A percentile compares a stretch with the other conserved stretches of the same genome.
Evolutionary conservation across 2,329 filamentous ascomycete genomes (phyloP).

Genomic region (Trichoderma lentiforme): DNA sequence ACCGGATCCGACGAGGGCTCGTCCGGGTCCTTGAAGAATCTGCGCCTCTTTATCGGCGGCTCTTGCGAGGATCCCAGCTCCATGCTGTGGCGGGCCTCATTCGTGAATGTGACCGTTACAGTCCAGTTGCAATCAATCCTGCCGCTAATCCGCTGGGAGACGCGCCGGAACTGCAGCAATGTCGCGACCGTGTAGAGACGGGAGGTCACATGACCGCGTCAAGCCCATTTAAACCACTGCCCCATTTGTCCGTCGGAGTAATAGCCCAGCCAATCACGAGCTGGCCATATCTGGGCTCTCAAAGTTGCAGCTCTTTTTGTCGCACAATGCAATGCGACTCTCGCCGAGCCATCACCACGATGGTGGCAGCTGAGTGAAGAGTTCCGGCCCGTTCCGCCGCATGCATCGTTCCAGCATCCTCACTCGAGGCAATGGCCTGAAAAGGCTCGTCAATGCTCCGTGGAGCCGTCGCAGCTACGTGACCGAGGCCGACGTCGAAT

Average conservation of each 20-base stretch:
- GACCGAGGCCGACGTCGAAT: conserved; percentile 50
- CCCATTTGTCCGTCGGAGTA: conserved; percentile 12
- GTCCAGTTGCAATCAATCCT: not conserved
- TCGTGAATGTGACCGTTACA: not conserved
- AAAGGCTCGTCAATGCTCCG: conserved; percentile 31
- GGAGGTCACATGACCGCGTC: conserved; percentile 40
- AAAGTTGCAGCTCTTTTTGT: not conserved
- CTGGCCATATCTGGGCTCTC: conserved; percentile 1
- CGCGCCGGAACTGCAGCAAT: conserved; percentile 31
- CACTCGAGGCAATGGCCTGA: conserved; percentile 37
- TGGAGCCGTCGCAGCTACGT: conserved; percentile 37
- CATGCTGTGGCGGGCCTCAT: conserved; percentile 29
- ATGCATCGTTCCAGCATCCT: conserved; percentile 39
- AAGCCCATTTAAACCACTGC: not conserved
- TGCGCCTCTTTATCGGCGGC: conserved; percentile 45
- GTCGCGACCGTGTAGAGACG: conserved; percentile 31
- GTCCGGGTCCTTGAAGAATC: conserved; percentile 37
- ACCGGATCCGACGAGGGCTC: conserved; percentile 30
- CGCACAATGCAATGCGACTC: conserved; percentile 11
- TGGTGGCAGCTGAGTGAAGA: conserved; percentile 3
- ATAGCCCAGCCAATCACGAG: conserved; percentile 3
- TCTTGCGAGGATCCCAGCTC: conserved; percentile 38
- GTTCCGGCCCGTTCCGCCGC: conserved; percentile 14
- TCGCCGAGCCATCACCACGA: conserved; percentile 10
- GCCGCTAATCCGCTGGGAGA: conserved; percentile 33